Conservation (phyloP, 1,284 basidiomycete species). For the Ceraceosorus guamensis region DNA sequence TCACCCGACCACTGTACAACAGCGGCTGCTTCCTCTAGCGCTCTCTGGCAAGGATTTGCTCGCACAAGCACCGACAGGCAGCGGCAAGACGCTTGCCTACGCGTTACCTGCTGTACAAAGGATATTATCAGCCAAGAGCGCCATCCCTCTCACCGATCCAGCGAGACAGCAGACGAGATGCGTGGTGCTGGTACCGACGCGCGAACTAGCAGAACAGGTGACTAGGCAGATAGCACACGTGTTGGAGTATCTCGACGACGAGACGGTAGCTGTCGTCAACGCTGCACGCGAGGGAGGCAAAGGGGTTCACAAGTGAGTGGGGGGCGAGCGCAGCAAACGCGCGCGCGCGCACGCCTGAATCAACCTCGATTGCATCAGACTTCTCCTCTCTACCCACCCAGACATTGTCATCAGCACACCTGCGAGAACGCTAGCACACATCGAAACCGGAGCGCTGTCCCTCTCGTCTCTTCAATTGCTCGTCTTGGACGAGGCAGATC, state of each 20-base stretch:
- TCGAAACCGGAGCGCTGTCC: slow-evolving; percentile 62
- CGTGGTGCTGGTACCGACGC: slow-evolving; percentile 84
- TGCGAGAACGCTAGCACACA: slow-evolving; percentile 67
- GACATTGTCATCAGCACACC: slow-evolving; percentile 90
- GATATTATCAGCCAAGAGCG: slow-evolving; percentile 68
- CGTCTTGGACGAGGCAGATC: slow-evolving; percentile 95
- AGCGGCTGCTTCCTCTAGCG: slow-evolving; percentile 69
- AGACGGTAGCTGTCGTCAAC: slow-evolving; percentile 66
- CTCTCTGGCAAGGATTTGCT: slow-evolving; percentile 87
- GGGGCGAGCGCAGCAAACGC: no score
- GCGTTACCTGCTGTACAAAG: slow-evolving; percentile 85
- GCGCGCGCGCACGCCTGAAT: no score
- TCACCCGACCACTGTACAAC: slow-evolving; percentile 72
- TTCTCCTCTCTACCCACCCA: slow-evolving; percentile 77
- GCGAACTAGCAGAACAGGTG: slow-evolving; percentile 88
- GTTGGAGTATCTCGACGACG: slow-evolving; percentile 64
- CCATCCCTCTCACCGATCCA: slow-evolving; percentile 46
- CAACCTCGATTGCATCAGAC: no score
- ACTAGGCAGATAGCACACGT: slow-evolving; percentile 63
- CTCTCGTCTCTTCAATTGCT: slow-evolving; percentile 65
- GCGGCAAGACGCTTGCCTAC: slow-evolving; percentile 95
- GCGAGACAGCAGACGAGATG: slow-evolving; percentile 63
- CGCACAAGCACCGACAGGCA: slow-evolving; percentile 86
- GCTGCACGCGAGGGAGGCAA: slow-evolving; percentile 58
- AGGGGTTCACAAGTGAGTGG: slow-evolving; percentile 63